Evolutionary conservation across 768 basidiomycete genomes (phyloP).

Genomic region (Kockovaella imperatae): DNA sequence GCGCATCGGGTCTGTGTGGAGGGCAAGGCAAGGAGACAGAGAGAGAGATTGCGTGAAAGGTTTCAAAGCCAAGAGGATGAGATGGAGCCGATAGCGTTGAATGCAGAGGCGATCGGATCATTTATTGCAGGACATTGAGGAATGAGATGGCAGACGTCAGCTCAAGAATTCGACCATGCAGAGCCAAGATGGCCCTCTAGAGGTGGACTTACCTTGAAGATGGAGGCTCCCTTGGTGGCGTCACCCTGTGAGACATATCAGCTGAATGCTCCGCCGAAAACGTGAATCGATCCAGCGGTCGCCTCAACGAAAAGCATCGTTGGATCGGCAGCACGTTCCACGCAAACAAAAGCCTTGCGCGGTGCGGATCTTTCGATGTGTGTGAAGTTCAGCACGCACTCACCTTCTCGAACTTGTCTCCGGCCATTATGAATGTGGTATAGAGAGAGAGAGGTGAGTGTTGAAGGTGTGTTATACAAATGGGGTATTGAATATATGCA

Average conservation of each 20-base stretch:
- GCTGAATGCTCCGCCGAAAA: no score
- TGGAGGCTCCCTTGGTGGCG: slow-evolving; percentile 75
- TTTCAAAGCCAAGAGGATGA: background rate
- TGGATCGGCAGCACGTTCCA: no score
- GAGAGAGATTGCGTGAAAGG: slow-evolving; percentile 26
- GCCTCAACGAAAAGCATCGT: no score
- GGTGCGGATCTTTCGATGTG: no score
- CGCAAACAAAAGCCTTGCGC: no score
- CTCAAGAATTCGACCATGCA: no score
- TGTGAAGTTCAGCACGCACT: no score
- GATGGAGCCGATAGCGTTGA: background rate
- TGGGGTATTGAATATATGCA: background rate
- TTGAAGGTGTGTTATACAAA: background rate
- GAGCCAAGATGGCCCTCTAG: no score
- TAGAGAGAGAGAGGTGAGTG: background rate
- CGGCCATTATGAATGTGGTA: slow-evolving; percentile 12
- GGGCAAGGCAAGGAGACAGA: background rate
- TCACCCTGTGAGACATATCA: no score
- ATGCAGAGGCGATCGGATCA: background rate
- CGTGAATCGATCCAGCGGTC: no score
- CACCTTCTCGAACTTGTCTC: slow-evolving; percentile 11
- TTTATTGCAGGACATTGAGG: no score
- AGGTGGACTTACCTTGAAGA: slow-evolving; percentile 77
- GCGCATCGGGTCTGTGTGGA: slow-evolving; percentile 43
- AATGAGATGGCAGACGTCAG: no score